Percentiles rank a stretch among this genome's conserved stretches.
phyloP scores from a whole-genome alignment of 495 filamentous ascomycete species.

The Penicillium turbatum region DNA sequence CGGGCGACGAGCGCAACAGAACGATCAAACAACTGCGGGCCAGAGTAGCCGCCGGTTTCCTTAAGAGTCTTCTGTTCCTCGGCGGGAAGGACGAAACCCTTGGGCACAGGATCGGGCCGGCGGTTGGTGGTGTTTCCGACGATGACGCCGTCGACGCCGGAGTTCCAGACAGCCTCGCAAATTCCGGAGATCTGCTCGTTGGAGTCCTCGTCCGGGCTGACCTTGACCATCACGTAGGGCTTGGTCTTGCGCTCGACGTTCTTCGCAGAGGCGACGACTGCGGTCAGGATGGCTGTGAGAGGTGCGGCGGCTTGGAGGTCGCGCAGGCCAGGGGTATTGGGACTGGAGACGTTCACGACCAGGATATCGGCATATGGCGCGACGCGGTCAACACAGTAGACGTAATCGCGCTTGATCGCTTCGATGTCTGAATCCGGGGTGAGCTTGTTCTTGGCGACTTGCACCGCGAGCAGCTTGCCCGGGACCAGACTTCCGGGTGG shows the following conservation, averaged over 20 bases:
- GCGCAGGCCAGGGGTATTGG: constrained; percentile 88
- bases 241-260: constrained; percentile 61
- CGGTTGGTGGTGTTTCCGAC: constrained; percentile 96
- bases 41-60: constrained; percentile 86
- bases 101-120: constrained; percentile 62
- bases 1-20: constrained; percentile 70
- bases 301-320: constrained; percentile 77
- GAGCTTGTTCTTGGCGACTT: constrained; percentile 93
- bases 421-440: constrained; percentile 80
- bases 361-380: constrained; percentile 87
- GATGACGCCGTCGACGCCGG: constrained; percentile 89
- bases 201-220: constrained; percentile 88
- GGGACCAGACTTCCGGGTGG: constrained; percentile 69
- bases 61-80: constrained; percentile 62
- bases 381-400: constrained; percentile 75
- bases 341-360: constrained; percentile 94
- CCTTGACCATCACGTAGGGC: constrained; percentile 93
- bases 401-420: constrained; percentile 80
- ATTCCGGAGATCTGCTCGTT: constrained; percentile 80
- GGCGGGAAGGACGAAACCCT: constrained; percentile 55
- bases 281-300: constrained; percentile 70
- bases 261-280: constrained; percentile 75
- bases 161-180: constrained; percentile 75
- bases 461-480: constrained; percentile 80
- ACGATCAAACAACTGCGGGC: constrained; percentile 77